These are phyloP conservation scores for Paratinospora sagittata DNA, from an alignment of 164 flowering plant species.

Conservation along the genomic window DNA sequence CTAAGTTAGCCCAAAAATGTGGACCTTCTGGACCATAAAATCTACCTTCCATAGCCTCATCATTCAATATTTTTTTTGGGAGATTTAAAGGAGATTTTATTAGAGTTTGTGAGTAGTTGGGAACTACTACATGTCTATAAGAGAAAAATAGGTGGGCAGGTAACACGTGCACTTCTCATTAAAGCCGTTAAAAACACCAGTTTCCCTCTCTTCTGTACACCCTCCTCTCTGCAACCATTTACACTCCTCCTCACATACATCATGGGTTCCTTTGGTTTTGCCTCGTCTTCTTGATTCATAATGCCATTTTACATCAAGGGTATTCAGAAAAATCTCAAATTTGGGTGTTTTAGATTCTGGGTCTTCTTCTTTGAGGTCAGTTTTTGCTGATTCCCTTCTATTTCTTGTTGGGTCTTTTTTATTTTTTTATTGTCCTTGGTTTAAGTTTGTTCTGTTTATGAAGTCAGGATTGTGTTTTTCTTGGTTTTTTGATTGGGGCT, in stretches of 20 bases:
- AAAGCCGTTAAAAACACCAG: slow-evolving; percentile 29
- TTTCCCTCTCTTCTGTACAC: slow-evolving; percentile 6
- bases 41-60: neutral
- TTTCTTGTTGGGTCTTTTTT: neutral
- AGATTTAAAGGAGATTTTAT: slow-evolving; percentile 1
- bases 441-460: too few relatives aligned
- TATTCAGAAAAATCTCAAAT: slow-evolving; percentile 6
- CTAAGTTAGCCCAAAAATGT: neutral
- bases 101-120: slow-evolving; percentile 36
- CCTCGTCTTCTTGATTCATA: neutral
- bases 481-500: neutral
- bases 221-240: too few relatives aligned
- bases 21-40: slow-evolving; percentile 6
- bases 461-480: neutral
- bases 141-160: slow-evolving; percentile 30
- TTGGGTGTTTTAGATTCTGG: slow-evolving; percentile 14
- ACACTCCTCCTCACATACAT: neutral
- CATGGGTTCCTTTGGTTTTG: neutral
- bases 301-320: neutral
- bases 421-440: neutral
- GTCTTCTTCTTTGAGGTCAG: slow-evolving; percentile 13
- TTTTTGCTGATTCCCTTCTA: slow-evolving; percentile 6
- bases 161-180: slow-evolving; percentile 47
- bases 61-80: neutral
- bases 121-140: slow-evolving; percentile 38